These are phyloP conservation scores for Yamadazyma aaseri DNA, from an alignment of 1,139 yeast genomes.

Conservation along the genomic window DNA sequence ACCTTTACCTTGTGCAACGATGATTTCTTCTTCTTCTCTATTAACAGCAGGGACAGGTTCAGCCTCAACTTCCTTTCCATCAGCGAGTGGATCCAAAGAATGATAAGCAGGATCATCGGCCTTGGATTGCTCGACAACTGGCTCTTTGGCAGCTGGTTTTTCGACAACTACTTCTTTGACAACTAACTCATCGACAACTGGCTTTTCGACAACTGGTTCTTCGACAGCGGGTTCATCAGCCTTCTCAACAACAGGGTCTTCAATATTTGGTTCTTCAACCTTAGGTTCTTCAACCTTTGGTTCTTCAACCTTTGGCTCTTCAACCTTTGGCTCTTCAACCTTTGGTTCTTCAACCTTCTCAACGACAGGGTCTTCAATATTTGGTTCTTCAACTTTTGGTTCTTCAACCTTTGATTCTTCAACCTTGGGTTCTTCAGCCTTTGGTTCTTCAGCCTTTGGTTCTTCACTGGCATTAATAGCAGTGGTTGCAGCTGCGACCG, in stretches of 20 bases:
- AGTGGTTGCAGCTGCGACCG: slow-evolving; percentile 11
- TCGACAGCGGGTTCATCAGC: slow-evolving; percentile 7
- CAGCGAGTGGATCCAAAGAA: slow-evolving; percentile 34
- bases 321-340: slow-evolving; percentile 7
- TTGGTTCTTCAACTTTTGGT: slow-evolving; percentile 6
- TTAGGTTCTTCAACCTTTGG: slow-evolving; percentile 10
- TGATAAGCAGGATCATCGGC: slow-evolving; percentile 18
- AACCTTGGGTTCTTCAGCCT: slow-evolving; percentile 8
- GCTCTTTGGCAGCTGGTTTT: slow-evolving; percentile 1
- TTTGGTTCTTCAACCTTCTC: slow-evolving; percentile 2
- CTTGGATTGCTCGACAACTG: slow-evolving; percentile 2
- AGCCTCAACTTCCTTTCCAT: slow-evolving; percentile 30
- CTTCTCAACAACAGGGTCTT: slow-evolving; percentile 4
- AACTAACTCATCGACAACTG: slow-evolving; percentile 10
- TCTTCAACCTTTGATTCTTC: slow-evolving; percentile 6
- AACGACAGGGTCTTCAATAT: slow-evolving; percentile 2
- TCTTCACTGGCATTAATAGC: slow-evolving; percentile 10
- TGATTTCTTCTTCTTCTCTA: slow-evolving; percentile 34
- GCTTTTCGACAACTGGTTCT: slow-evolving; percentile 8
- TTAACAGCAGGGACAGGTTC: slow-evolving; percentile 17
- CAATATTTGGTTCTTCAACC: slow-evolving; percentile 11
- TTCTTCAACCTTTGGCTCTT: slow-evolving; percentile 19
- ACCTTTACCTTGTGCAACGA: slow-evolving; percentile 38
- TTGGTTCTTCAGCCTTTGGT: slow-evolving; percentile 6
- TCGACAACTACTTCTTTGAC: not conserved